phyloP scores from a whole-genome alignment of 2,329 filamentous ascomycete species.

The Xylaria sp. region DNA sequence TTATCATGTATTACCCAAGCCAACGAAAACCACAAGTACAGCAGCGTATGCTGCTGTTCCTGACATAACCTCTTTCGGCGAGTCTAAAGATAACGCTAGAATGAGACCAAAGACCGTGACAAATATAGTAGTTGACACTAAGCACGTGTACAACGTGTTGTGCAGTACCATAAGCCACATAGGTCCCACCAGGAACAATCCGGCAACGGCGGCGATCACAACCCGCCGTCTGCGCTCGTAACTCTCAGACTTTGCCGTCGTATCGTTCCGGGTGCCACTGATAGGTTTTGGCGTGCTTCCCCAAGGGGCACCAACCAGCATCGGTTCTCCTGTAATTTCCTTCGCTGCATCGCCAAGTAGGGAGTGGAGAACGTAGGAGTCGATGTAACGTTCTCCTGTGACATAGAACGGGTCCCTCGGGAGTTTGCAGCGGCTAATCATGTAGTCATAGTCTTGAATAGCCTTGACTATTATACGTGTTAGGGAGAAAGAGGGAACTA shows the following conservation, averaged over 20 bases:
- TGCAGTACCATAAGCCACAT: conserved; percentile 7
- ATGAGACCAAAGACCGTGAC: neutral
- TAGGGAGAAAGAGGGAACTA: neutral
- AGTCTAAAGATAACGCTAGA: neutral
- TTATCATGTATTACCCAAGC: neutral
- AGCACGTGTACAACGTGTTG: conserved; percentile 1
- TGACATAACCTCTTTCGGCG: conserved; percentile 1
- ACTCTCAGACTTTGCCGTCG: neutral
- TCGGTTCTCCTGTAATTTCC: neutral
- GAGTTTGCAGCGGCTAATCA: neutral
- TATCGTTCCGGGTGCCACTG: neutral
- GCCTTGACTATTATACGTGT: neutral
- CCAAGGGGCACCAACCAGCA: neutral
- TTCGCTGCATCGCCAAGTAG: neutral
- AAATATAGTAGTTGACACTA: neutral
- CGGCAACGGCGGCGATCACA: neutral
- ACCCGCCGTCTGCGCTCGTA: neutral
- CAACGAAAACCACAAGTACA: neutral
- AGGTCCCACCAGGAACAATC: neutral
- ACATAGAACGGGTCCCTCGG: conserved; percentile 3
- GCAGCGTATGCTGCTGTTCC: conserved; percentile 5
- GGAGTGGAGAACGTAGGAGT: neutral
- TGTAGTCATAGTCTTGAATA: neutral
- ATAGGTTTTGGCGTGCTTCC: neutral
- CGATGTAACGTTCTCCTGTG: neutral